Conservation (phyloP, 176 grass and related monocot species). For the Puya raimondii region DNA sequence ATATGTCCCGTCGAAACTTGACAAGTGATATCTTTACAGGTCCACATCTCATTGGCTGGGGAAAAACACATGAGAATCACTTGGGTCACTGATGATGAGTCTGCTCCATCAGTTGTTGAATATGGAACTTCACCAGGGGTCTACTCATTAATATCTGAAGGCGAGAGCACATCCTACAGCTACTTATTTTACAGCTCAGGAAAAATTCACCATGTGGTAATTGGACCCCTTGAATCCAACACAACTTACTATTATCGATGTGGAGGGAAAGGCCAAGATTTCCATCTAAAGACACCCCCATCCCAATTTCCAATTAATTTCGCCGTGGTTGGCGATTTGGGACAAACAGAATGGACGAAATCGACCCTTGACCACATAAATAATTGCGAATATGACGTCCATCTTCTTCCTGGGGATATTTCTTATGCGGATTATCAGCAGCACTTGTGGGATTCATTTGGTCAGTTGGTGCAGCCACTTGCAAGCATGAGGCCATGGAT, state of each 20-base stretch:
- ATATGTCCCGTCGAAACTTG: background rate
- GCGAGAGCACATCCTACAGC: conserved; percentile 75
- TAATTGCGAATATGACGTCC: conserved; percentile 70
- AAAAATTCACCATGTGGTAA: conserved; percentile 82
- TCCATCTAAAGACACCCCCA: conserved; percentile 69
- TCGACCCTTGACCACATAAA: conserved; percentile 74
- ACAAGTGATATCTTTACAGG: conserved; percentile 34
- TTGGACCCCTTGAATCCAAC: conserved; percentile 63
- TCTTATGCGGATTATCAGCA: conserved; percentile 97
- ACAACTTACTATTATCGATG: conserved; percentile 69
- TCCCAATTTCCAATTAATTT: conserved; percentile 72
- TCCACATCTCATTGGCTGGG: conserved; percentile 85
- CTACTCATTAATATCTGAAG: conserved; percentile 48
- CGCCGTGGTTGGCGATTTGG: conserved; percentile 87
- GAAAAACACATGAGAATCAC: conserved; percentile 81
- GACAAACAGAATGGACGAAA: conserved; percentile 78
- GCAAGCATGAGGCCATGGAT: conserved; percentile 86
- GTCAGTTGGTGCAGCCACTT: conserved; percentile 71
- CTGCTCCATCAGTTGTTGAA: conserved; percentile 65
- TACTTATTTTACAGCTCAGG: conserved; percentile 81
- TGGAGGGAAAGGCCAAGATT: conserved; percentile 67
- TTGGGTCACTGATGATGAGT: conserved; percentile 53
- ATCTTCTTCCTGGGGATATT: conserved; percentile 82
- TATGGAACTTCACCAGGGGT: conserved; percentile 58
- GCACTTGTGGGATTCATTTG: conserved; percentile 92